Conservation (phyloP, 2,329 filamentous ascomycete genomes). For the Emergomyces pasteurianus region DNA sequence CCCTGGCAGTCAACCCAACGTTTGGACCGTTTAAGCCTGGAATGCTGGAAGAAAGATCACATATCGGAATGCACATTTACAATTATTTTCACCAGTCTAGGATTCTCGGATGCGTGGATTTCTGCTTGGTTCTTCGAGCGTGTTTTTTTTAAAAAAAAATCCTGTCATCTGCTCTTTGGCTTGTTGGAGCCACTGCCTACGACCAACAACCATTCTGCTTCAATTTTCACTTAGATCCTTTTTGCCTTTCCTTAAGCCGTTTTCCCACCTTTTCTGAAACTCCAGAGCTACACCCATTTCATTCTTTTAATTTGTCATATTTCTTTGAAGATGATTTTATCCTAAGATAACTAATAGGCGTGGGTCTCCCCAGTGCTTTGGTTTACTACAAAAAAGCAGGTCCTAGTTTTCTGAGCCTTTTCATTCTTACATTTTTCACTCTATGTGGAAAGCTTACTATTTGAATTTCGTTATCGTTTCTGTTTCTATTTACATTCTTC, state of each 20-base stretch:
- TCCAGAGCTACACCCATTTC: constrained; percentile 13
- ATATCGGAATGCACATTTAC: constrained; percentile 14
- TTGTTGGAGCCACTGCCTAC: constrained; percentile 11
- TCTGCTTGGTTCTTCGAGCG: too few species aligned
- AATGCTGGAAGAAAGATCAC: constrained; percentile 2
- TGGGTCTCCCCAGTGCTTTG: constrained; percentile 18
- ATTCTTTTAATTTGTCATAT: constrained; percentile 19
- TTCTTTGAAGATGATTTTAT: constrained; percentile 17
- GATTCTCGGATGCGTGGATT: constrained; percentile 15
- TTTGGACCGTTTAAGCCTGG: not conserved
- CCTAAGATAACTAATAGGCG: constrained; percentile 13
- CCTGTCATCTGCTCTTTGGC: constrained; percentile 16
- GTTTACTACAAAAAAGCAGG: constrained; percentile 15
- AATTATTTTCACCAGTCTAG: constrained; percentile 15
- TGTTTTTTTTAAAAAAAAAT: too few species aligned
- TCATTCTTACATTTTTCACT: constrained; percentile 2
- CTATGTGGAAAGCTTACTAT: not conserved
- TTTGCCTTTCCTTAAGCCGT: constrained; percentile 16
- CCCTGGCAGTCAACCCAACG: not conserved
- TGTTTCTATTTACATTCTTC: not conserved
- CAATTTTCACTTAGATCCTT: constrained; percentile 13
- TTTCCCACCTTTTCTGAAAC: constrained; percentile 9
- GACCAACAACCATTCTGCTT: constrained; percentile 12
- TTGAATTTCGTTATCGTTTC: constrained; percentile 5
- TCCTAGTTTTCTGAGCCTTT: constrained; percentile 3